A percentile compares a stretch with the other conserved stretches of the same genome.
phyloP scores from a whole-genome alignment of 257 asterid species.

The Sherardia arvensis region DNA sequence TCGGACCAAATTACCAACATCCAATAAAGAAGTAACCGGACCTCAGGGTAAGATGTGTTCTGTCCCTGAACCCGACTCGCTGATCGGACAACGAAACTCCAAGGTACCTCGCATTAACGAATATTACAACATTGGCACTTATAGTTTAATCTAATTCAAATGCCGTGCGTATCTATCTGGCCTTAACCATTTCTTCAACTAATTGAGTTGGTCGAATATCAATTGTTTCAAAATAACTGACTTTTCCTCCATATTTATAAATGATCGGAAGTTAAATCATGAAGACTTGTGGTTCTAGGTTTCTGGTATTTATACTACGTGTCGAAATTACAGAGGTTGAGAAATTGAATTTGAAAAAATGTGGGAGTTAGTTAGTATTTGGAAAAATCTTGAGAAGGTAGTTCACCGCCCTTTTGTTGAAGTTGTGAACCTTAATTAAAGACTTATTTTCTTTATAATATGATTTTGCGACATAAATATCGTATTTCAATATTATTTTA shows the following conservation, averaged over 20 bases:
- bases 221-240: not conserved
- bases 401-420: slow-evolving; percentile 6
- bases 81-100: too few relatives aligned
- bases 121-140: too few relatives aligned
- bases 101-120: too few relatives aligned
- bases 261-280: not conserved
- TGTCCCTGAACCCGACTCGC: too few relatives aligned
- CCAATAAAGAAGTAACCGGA: too few relatives aligned
- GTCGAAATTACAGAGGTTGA: not conserved
- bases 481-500: too few relatives aligned
- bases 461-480: too few relatives aligned
- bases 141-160: not conserved
- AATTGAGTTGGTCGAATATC: not conserved
- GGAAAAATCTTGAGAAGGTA: not conserved
- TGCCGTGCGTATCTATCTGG: not conserved
- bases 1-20: too few relatives aligned
- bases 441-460: not conserved
- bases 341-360: not conserved
- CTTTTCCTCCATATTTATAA: not conserved
- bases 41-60: too few relatives aligned
- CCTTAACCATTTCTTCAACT: not conserved
- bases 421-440: not conserved
- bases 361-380: not conserved
- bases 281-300: not conserved
- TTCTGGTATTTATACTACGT: not conserved